Conservation (phyloP, 352 stramenopile genomes). For the Halophytophthora polymorphica region DNA sequence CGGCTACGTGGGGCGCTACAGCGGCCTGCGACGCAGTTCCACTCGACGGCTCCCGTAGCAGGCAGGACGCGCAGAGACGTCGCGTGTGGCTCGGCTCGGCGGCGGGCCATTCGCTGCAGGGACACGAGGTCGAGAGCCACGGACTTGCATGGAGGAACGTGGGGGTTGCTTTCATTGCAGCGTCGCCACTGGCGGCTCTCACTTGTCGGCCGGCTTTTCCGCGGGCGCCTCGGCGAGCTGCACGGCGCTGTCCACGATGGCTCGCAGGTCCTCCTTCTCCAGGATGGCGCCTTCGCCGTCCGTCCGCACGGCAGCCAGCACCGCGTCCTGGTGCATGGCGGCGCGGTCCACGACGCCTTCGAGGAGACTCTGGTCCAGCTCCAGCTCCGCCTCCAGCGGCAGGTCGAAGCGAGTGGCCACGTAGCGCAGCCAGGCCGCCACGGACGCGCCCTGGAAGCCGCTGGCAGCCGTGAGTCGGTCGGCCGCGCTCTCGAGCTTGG, state of each 20-base stretch:
- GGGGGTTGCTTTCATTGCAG: too few species aligned
- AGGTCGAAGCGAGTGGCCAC: conserved; percentile 58
- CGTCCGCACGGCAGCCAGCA: conserved; percentile 23
- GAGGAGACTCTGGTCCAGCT: conserved; percentile 54
- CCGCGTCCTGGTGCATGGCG: conserved; percentile 47
- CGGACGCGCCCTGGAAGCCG: conserved; percentile 45
- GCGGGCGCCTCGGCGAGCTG: conserved; percentile 16
- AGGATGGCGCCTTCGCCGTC: conserved; percentile 38
- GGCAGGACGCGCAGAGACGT: too few species aligned
- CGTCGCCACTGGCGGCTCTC: conserved; percentile 5
- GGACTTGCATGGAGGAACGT: too few species aligned
- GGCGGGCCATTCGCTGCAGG: too few species aligned
- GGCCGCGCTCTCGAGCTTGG: conserved; percentile 44
- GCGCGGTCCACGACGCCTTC: conserved; percentile 55
- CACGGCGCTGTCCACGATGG: conserved; percentile 49
- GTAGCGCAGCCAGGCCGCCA: conserved; percentile 62
- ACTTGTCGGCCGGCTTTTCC: conserved; percentile 17
- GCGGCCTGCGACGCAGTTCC: conserved; percentile 15
- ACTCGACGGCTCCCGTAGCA: conserved; percentile 10
- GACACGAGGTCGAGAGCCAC: too few species aligned
- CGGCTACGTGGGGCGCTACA: conserved; percentile 23
- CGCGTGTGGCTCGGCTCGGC: too few species aligned
- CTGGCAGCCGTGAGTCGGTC: conserved; percentile 52
- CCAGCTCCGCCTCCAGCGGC: conserved; percentile 43
- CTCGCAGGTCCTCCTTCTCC: conserved; percentile 59